Conservation (phyloP, 257 asterid species). For the Asclepias syriaca region DNA sequence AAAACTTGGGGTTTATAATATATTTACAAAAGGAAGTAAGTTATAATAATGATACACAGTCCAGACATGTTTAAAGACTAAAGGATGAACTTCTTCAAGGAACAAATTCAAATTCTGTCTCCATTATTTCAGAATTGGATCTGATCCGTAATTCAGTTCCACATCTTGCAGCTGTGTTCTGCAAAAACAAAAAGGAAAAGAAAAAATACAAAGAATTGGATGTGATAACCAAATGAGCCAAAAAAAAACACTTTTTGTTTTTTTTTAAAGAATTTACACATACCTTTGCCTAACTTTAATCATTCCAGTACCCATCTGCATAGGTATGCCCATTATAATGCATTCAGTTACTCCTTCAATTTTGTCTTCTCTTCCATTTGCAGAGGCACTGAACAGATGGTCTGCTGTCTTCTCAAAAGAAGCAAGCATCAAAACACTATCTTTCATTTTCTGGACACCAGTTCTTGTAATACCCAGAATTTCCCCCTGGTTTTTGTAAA, state of each 20-base stretch:
- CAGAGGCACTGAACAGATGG: constrained; percentile 88
- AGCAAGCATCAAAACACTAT: constrained; percentile 86
- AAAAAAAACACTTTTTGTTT: not conserved
- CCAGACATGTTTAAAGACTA: too few relatives aligned
- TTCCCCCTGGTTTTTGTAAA: constrained; percentile 60
- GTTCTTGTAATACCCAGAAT: constrained; percentile 80
- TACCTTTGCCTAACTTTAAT: constrained; percentile 80
- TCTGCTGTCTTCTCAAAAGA: constrained; percentile 89
- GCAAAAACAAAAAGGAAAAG: constrained; percentile 17
- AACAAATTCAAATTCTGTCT: not conserved
- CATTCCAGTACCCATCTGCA: constrained; percentile 85
- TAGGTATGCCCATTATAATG: constrained; percentile 92
- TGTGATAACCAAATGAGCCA: not conserved
- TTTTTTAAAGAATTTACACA: not conserved
- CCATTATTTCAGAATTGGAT: constrained; percentile 39
- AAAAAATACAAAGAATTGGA: not conserved
- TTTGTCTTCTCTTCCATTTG: constrained; percentile 67
- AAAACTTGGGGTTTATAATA: too few relatives aligned
- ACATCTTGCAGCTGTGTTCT: constrained; percentile 46
- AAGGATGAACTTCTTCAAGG: too few relatives aligned
- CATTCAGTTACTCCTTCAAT: constrained; percentile 93
- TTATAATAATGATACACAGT: too few relatives aligned
- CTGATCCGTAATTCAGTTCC: constrained; percentile 36
- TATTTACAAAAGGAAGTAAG: too few relatives aligned
- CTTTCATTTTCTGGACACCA: constrained; percentile 85